Base-by-base conservation (phyloP, 805 yeast species). In the Tetrapisispora pingtungensis region DNA sequence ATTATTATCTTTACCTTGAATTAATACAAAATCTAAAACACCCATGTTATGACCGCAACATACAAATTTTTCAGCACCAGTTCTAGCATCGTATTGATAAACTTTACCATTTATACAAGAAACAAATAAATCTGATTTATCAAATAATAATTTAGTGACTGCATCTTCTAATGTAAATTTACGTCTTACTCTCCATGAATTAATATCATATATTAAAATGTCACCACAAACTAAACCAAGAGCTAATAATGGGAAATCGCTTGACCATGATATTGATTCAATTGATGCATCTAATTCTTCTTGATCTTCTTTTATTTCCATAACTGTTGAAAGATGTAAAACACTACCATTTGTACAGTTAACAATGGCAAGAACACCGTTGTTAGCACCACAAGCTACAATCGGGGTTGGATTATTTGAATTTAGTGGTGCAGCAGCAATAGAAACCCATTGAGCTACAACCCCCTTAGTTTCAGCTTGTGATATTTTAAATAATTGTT, bases 11-110 rank as follows among this genome's bases (percentile, higher is more conserved):
- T 46, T 31, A 38, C 75, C 67, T 34, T 77, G 79, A 46, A 79
- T 75, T 36, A 81, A 58, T 17, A 82, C 79, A 59, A 93, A 90
- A 56, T 87, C 97, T 50, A 93, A 72, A 17, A 93, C 80, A 49
- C 97, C 97, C 84, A 85, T 84, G 64, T 83, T 84, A 63, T 93
- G 98, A 19, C 98, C 99, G 34, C 78, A 78, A 50, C 94, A 93
- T 30, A 74, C 81, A 67, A 82, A 84, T 46, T 82, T 65, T 56
- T 77, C 80, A 47, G 75, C 78, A 46, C 95, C 95, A 3, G 88
- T 81, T 67, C 96, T 80, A 7, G 84, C 80, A 64, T 93, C 97
- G 84, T 87, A 88, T 62, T 82, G 80, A 65, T 81, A 81, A 31
- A 93, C 76, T 53, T 75, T 77, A 46, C 97, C 97, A 59, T 88